phyloP scores from a whole-genome alignment of 805 yeast genomes.

The Saccharomyces eubayanus region DNA sequence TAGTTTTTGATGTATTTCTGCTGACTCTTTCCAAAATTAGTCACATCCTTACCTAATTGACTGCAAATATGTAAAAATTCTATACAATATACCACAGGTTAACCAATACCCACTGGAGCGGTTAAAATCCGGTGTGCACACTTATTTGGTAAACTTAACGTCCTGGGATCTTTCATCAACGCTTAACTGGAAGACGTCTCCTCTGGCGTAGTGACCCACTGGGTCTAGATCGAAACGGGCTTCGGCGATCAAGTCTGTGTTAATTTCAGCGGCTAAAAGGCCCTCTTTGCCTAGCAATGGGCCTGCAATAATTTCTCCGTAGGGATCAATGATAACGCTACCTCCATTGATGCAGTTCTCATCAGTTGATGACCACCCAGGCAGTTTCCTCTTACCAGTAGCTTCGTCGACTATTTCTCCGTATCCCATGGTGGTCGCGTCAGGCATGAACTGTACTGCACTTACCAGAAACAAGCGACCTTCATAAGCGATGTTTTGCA shows the following conservation, averaged over 20 bases:
- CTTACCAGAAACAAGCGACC: constrained; percentile 35
- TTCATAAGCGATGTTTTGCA: constrained; percentile 37
- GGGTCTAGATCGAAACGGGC: constrained; percentile 39
- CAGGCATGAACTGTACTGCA: constrained; percentile 36
- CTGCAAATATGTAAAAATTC: no score
- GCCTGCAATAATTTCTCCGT: constrained; percentile 38
- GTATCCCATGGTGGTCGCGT: constrained; percentile 20
- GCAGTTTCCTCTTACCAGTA: constrained; percentile 14
- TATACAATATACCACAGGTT: no score
- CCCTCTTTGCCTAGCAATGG: constrained; percentile 38
- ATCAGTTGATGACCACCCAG: constrained; percentile 28
- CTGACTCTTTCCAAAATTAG: no score
- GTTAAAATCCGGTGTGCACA: not conserved
- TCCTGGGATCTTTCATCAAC: constrained; percentile 33
- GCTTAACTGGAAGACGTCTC: constrained; percentile 36
- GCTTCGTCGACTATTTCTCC: constrained; percentile 19
- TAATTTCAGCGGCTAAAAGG: constrained; percentile 35
- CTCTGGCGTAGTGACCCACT: constrained; percentile 38
- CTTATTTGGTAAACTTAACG: constrained; percentile 6
- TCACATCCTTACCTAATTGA: no score
- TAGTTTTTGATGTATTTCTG: no score
- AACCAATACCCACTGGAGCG: not conserved
- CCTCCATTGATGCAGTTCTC: constrained; percentile 36
- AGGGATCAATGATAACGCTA: constrained; percentile 34
- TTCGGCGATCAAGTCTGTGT: constrained; percentile 31